These are phyloP conservation scores for Myrica gale DNA, from an alignment of 306 rosid species.

Conservation along the genomic window DNA sequence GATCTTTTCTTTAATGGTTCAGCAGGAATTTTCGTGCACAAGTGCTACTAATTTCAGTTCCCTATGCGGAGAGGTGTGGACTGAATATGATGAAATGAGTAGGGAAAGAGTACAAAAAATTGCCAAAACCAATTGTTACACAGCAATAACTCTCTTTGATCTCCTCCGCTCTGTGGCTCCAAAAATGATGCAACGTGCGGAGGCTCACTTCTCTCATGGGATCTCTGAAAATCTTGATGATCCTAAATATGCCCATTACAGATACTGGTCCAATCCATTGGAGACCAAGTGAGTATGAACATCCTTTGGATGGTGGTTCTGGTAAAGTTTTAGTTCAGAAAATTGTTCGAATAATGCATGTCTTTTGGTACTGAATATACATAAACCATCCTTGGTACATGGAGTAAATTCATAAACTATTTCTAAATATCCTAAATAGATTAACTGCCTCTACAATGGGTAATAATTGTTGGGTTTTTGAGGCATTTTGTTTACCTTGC, in stretches of 20 bases:
- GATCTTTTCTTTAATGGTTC: background rate
- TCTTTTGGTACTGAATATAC: background rate
- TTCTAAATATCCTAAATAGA: too few relatives aligned
- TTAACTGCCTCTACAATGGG: background rate
- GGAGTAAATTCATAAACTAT: background rate
- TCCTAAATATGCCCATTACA: conserved; percentile 62
- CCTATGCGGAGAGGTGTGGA: conserved; percentile 47
- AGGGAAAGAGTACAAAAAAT: conserved; percentile 41
- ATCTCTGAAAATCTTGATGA: conserved; percentile 74
- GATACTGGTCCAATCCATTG: conserved; percentile 86
- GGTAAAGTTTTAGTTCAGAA: too few relatives aligned
- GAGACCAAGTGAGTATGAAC: conserved; percentile 61
- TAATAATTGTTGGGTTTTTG: too few relatives aligned
- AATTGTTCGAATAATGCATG: background rate
- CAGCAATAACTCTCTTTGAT: conserved; percentile 46
- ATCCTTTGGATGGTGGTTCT: background rate
- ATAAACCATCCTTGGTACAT: background rate
- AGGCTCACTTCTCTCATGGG: conserved; percentile 79
- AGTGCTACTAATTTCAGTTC: conserved; percentile 32
- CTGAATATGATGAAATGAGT: conserved; percentile 52
- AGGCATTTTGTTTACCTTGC: background rate
- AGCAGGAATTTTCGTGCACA: conserved; percentile 40
- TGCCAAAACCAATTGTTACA: conserved; percentile 45
- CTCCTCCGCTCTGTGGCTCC: conserved; percentile 55
- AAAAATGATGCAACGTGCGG: conserved; percentile 59